These are phyloP conservation scores for Cryphonectria nitschkei DNA, from an alignment of 2,329 filamentous ascomycete species.

Conservation along the genomic window DNA sequence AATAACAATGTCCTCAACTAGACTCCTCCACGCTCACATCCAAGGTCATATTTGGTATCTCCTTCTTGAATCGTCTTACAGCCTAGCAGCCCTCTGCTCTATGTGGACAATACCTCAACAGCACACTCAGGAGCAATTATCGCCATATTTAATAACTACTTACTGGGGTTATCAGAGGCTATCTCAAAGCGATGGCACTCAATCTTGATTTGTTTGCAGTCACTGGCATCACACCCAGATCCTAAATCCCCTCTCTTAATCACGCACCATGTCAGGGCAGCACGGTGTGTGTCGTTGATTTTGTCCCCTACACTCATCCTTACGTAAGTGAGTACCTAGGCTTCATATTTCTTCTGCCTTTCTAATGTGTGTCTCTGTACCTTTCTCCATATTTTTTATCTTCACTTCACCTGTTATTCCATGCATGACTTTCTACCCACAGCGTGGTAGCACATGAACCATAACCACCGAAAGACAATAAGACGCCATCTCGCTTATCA, in stretches of 20 bases:
- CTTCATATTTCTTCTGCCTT: not conserved
- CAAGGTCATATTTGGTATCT: too few species aligned
- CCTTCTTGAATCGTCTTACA: not conserved
- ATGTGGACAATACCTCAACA: not conserved
- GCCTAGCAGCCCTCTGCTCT: not conserved
- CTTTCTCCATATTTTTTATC: not conserved
- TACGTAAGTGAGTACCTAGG: too few species aligned
- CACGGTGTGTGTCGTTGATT: not conserved
- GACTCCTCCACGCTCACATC: too few species aligned
- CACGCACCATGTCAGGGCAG: too few species aligned
- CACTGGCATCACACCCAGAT: not conserved
- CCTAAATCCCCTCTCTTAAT: not conserved
- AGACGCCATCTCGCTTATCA: constrained; percentile 2
- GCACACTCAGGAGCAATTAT: not conserved
- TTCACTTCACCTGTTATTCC: not conserved
- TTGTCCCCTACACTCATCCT: not conserved
- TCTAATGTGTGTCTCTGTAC: not conserved
- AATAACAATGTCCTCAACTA: too few species aligned
- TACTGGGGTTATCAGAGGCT: not conserved
- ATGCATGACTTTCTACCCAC: not conserved
- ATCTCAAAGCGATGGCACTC: not conserved
- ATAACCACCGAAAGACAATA: not conserved
- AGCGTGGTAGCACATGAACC: not conserved
- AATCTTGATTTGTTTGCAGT: not conserved
- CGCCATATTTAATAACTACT: not conserved